phyloP scores from a whole-genome alignment of 2,329 filamentous ascomycete genomes.

The Penicillium decumbens region DNA sequence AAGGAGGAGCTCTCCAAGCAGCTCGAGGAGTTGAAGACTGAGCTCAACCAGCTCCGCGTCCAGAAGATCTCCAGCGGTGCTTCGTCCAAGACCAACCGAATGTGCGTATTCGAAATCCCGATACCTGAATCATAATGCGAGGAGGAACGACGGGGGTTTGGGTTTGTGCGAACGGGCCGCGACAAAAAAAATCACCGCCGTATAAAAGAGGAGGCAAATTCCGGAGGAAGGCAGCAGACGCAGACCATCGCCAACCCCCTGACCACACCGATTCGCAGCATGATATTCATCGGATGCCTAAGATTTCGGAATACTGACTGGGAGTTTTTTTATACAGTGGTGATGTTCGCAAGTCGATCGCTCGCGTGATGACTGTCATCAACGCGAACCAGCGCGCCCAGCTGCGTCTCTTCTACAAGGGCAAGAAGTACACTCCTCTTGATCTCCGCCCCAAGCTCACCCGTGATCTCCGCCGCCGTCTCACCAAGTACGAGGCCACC shows the following conservation, averaged over 20 bases:
- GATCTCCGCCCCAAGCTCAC: conserved; percentile 99
- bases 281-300: not conserved
- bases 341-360: conserved; percentile 99
- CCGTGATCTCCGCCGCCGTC: conserved; percentile 90
- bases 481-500: conserved; percentile 85
- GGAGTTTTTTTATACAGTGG: conserved; percentile 57
- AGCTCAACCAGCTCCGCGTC: conserved; percentile 93
- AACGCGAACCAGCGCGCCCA: conserved; percentile 98
- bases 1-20: conserved; percentile 98
- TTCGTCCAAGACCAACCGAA: conserved; percentile 93
- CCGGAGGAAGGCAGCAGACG: not conserved
- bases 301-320: conserved; percentile 25
- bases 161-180: conserved; percentile 9
- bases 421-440: conserved; percentile 98
- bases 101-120: conserved; percentile 59
- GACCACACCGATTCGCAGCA: conserved; percentile 4
- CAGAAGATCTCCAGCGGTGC: conserved; percentile 95
- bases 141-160: conserved; percentile 5
- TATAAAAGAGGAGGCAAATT: conserved; percentile 4
- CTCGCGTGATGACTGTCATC: conserved; percentile 97
- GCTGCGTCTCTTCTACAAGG: conserved; percentile 99
- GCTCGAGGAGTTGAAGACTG: conserved; percentile 89
- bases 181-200: conserved; percentile 8
- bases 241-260: not conserved
- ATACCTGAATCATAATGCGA: conserved; percentile 6